phyloP scores from a whole-genome alignment of 83 land plant genomes.

The Thuja plicata region DNA sequence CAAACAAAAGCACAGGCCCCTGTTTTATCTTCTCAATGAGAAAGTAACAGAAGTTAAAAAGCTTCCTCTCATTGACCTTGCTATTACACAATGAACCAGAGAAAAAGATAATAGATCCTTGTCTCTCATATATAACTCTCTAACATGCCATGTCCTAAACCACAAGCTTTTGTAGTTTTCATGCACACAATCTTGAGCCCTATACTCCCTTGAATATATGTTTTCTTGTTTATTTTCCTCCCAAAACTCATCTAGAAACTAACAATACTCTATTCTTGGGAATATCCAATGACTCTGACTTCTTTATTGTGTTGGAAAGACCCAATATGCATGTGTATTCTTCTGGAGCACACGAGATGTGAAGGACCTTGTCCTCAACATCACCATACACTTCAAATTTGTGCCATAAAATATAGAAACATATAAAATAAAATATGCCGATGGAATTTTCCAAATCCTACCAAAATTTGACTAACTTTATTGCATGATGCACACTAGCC shows the following conservation, averaged over 20 bases:
- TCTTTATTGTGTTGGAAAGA: not conserved
- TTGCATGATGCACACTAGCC: not conserved
- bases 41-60: no score
- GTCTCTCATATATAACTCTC: no score
- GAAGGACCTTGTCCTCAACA: not conserved
- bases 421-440: no score
- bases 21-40: no score
- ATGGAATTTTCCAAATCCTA: not conserved
- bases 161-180: not conserved
- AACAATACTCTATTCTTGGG: not conserved
- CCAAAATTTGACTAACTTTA: not conserved
- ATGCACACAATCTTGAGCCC: not conserved
- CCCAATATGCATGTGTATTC: not conserved
- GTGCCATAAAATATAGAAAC: not conserved
- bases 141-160: not conserved
- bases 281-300: not conserved
- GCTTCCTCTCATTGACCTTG: no score
- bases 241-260: not conserved
- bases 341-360: not conserved
- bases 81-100: no score
- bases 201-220: not conserved
- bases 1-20: no score
- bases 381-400: not conserved
- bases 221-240: not conserved
- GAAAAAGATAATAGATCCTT: no score